phyloP scores from a whole-genome alignment of 2,329 filamentous ascomycete species.

The Tolypocladium tropicale region DNA sequence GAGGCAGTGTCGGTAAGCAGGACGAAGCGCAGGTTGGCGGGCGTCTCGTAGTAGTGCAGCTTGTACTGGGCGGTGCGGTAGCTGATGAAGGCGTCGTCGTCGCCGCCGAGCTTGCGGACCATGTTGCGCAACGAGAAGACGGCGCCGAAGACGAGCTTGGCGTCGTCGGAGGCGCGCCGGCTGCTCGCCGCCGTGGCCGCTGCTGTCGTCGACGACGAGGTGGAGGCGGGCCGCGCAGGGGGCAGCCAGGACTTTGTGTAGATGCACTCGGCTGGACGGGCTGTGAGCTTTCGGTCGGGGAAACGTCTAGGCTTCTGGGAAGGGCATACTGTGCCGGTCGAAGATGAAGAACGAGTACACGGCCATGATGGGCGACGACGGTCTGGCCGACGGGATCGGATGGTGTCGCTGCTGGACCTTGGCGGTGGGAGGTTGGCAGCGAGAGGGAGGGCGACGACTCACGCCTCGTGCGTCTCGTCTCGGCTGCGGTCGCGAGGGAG shows the following conservation, averaged over 20 bases:
- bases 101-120: constrained; percentile 86
- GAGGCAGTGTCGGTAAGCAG: constrained; percentile 89
- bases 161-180: constrained; percentile 55
- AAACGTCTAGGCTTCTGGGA: too few species aligned
- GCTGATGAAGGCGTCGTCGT: constrained; percentile 89
- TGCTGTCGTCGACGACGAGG: constrained; percentile 17
- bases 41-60: constrained; percentile 97
- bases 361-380: constrained; percentile 51
- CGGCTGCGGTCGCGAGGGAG: not conserved
- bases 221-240: constrained; percentile 18
- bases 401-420: not conserved
- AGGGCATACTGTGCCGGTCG: constrained; percentile 78
- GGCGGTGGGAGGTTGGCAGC: not conserved
- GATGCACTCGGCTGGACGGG: constrained; percentile 76
- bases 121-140: constrained; percentile 96
- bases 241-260: constrained; percentile 82
- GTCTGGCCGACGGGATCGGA: too few species aligned
- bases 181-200: constrained; percentile 31
- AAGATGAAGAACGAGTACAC: constrained; percentile 99
- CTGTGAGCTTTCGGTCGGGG: not conserved
- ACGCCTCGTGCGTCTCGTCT: not conserved
- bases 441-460: not conserved
- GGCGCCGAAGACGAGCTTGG: constrained; percentile 94
- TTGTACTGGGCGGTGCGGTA: constrained; percentile 95
- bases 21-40: constrained; percentile 89